Evolutionary conservation across 148 eudicot species (phyloP).

Genomic region (Silene uniflora): DNA sequence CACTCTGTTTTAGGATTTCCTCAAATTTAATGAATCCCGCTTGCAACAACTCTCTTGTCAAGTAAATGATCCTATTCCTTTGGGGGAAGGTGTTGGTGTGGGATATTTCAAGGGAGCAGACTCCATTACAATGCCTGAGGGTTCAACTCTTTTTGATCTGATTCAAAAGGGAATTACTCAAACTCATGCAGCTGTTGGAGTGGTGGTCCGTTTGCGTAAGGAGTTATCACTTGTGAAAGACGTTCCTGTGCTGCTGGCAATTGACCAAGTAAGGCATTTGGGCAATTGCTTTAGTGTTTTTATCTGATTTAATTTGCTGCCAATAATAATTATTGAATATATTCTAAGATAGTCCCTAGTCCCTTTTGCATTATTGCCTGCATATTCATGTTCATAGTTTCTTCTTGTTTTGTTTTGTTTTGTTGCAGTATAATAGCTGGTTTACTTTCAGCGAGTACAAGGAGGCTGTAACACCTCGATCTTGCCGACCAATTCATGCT

Average conservation of each 20-base stretch:
- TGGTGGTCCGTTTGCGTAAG: constrained; percentile 75
- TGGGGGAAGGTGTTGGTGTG: constrained; percentile 91
- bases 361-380: not conserved
- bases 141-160: constrained; percentile 67
- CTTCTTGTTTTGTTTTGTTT: constrained; percentile 14
- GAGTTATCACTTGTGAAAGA: constrained; percentile 78
- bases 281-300: constrained; percentile 8
- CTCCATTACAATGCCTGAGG: constrained; percentile 64
- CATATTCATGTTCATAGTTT: constrained; percentile 7
- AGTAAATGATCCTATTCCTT: constrained; percentile 69
- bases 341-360: not conserved
- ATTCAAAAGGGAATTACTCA: constrained; percentile 62
- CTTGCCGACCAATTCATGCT: constrained; percentile 74
- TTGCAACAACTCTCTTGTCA: constrained; percentile 63
- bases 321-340: not conserved
- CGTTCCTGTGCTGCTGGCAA: constrained; percentile 74
- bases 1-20: constrained; percentile 54
- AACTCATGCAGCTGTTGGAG: constrained; percentile 91
- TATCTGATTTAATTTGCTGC: constrained; percentile 7
- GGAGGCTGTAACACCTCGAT: constrained; percentile 76
- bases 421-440: constrained; percentile 87
- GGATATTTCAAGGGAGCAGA: constrained; percentile 81
- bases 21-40: constrained; percentile 55
- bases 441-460: constrained; percentile 75
- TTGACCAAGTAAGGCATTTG: constrained; percentile 69